Evolutionary conservation across 1,139 yeast genomes (phyloP).

Genomic region (Lodderomyces metapsilosis): DNA sequence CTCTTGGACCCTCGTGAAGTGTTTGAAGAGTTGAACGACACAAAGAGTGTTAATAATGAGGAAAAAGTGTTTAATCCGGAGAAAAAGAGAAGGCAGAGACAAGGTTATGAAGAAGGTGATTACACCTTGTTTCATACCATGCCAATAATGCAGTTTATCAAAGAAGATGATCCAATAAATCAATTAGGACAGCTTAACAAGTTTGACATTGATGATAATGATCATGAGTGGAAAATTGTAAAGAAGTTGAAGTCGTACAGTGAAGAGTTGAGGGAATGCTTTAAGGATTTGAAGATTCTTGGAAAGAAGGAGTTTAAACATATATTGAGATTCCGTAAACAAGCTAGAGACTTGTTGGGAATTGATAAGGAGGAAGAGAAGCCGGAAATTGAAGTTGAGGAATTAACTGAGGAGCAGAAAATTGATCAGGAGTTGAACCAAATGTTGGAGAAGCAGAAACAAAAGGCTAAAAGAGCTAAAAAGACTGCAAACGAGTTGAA

Average conservation of each 20-base stretch:
- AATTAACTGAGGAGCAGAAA: slow-evolving; percentile 82
- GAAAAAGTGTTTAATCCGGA: slow-evolving; percentile 94
- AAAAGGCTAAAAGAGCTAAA: slow-evolving; percentile 73
- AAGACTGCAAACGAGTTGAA: slow-evolving; percentile 78
- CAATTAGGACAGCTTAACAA: slow-evolving; percentile 71
- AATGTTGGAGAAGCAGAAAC: slow-evolving; percentile 69
- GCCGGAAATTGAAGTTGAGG: slow-evolving; percentile 58
- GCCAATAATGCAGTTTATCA: slow-evolving; percentile 76
- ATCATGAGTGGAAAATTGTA: slow-evolving; percentile 70
- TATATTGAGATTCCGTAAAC: slow-evolving; percentile 83
- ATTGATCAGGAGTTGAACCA: slow-evolving; percentile 80
- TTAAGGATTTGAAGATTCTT: slow-evolving; percentile 87
- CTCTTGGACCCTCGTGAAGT: slow-evolving; percentile 89
- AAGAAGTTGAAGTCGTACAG: slow-evolving; percentile 74
- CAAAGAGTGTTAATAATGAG: slow-evolving; percentile 64
- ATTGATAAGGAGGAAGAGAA: slow-evolving; percentile 56
- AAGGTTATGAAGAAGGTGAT: slow-evolving; percentile 95
- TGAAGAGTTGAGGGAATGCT: slow-evolving; percentile 73
- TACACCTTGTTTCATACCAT: slow-evolving; percentile 71
- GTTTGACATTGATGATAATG: slow-evolving; percentile 51
- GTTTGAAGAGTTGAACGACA: slow-evolving; percentile 84
- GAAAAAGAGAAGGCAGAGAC: slow-evolving; percentile 80
- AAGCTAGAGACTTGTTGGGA: slow-evolving; percentile 77
- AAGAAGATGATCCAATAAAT: slow-evolving; percentile 78
- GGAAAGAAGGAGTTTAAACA: slow-evolving; percentile 91